Evolutionary conservation across 768 basidiomycete species (phyloP), one percentile per base, ranked within the genome.

Genomic region (Tulasnella calospora): DNA sequence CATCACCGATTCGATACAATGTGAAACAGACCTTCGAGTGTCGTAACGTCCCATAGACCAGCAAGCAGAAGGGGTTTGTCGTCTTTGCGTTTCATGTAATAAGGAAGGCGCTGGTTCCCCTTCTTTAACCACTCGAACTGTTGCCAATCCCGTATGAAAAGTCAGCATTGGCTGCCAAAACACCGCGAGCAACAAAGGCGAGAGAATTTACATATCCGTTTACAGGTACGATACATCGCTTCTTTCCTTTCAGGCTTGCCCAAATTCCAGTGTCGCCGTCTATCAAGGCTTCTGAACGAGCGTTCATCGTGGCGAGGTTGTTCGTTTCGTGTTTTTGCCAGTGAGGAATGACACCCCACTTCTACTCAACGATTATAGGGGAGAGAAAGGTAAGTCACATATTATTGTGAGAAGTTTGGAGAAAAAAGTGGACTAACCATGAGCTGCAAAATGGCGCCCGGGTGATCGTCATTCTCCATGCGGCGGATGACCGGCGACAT

Each of bases 111-210:
- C 57, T 89, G 87, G 82, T 91, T 92, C 74, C 91, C 92, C 83
- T 92, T 94, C 78, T 90, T 92, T 57, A 94, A 87, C 97, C 97
- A 98, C 84, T 99, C 97, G 83, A 94, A 98, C 83, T 98, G 41
- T n/a, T 13, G n/a, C 6, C n/a, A 12, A 27, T 5, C n/a, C 10
- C 0, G 23, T 2, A 71, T 36, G 36, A 3, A n/a, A 71, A 23
- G 71, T 71, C 38, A 30, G 73, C n/a, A 5, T 47, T 13, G 44
- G 17, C 23, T 36, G 23, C 30, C 73, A 21, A 74, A 21, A n/a
- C 21, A 46, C 21, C 41, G 21, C 1, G 27, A n/a, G 23, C n/a
- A 55, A 27, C n/a, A 2, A 30, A 13, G 30, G 13, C 12, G 30
- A 61, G 51, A 30, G 35, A 38, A 71, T 13, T 36, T 0, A 83